Base-by-base conservation (phyloP, 2,329 filamentous ascomycete species). In the Alternaria gaisen region DNA sequence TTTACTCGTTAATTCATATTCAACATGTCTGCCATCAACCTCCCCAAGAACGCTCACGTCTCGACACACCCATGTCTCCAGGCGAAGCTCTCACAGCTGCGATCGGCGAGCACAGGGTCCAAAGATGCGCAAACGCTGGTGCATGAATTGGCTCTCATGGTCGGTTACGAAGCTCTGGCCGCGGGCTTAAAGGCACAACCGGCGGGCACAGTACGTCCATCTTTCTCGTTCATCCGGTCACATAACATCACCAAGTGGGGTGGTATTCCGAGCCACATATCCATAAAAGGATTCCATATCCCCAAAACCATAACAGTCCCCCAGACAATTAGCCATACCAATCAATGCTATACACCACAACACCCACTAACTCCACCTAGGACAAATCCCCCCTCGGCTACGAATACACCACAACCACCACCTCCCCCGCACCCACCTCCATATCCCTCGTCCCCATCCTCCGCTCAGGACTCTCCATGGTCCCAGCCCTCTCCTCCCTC, bases 391-490 rank as follows among this genome's bases (percentile, higher is more conserved):
- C 92, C 1, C 85, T 98, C 32, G 91, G 91, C 66, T 92, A 89
- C 77, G 81, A 88, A 64, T 97, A 94, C 81, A 85, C 87, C 14
- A 89, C 87, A 1, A 86, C 87, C 38, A 83, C 83, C 40, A 84
- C 92, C 66, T 79, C 85, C 6, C 90, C 92, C 1, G 74, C 85
- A 9, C 89, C 92, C 0, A 80, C 84, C 50, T 86, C 86, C 60
- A 87, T 97, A 69, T 94, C 90, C 53, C 86, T 98, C 54, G 90
- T 98, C 3, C 94, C 94, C 38, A 97, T 98, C 79, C 87, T 98
- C n/a, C 87, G 94, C 62, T 97, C 92, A 4, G 94, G 94, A 26
- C 84, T 97, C 41, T 92, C 88, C 77, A 97, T 98, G 94, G 87
- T 97, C 43, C 92, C 97, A 75, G 91, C 93, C 26, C 83, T 97